These are phyloP conservation scores for Arachnopeziza araneosa DNA, from an alignment of 2,329 filamentous ascomycete species.

Conservation along the genomic window DNA sequence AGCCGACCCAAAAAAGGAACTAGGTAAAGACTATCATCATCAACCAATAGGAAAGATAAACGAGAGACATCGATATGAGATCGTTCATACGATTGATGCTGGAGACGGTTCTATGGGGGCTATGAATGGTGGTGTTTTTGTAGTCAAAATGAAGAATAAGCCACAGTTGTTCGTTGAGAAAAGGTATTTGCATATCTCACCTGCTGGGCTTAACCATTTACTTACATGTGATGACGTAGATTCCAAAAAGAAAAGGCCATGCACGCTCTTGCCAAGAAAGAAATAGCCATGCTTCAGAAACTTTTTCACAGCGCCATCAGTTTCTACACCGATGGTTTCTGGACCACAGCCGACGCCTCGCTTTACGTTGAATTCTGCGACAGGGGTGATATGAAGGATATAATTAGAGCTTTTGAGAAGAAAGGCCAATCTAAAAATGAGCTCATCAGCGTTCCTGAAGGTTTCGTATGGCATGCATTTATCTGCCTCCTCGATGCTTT, in stretches of 20 bases:
- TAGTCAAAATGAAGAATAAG: slow-evolving; percentile 17
- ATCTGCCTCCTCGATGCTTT: slow-evolving; percentile 24
- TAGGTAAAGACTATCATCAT: not conserved
- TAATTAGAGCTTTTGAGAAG: slow-evolving; percentile 16
- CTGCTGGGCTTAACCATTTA: not conserved
- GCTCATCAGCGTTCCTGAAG: slow-evolving; percentile 13
- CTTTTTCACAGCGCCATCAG: slow-evolving; percentile 20
- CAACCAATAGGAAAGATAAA: slow-evolving; percentile 6
- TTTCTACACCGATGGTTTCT: slow-evolving; percentile 19
- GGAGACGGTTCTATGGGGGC: slow-evolving; percentile 20
- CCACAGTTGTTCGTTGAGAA: slow-evolving; percentile 10
- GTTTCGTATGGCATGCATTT: slow-evolving; percentile 27
- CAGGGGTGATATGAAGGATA: slow-evolving; percentile 20
- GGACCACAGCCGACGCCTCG: slow-evolving; percentile 12
- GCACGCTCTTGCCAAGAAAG: slow-evolving; percentile 6
- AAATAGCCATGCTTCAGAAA: slow-evolving; percentile 21
- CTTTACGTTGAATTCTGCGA: slow-evolving; percentile 29
- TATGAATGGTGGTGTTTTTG: slow-evolving; percentile 27
- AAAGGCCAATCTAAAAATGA: not conserved
- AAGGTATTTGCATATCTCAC: slow-evolving; percentile 1
- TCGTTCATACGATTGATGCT: slow-evolving; percentile 21
- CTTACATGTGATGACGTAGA: not conserved
- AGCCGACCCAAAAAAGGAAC: not conserved
- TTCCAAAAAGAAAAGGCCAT: not conserved
- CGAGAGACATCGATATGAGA: slow-evolving; percentile 17